Evolutionary conservation across 768 basidiomycete species (phyloP).

Genomic region (Serendipita sp.): DNA sequence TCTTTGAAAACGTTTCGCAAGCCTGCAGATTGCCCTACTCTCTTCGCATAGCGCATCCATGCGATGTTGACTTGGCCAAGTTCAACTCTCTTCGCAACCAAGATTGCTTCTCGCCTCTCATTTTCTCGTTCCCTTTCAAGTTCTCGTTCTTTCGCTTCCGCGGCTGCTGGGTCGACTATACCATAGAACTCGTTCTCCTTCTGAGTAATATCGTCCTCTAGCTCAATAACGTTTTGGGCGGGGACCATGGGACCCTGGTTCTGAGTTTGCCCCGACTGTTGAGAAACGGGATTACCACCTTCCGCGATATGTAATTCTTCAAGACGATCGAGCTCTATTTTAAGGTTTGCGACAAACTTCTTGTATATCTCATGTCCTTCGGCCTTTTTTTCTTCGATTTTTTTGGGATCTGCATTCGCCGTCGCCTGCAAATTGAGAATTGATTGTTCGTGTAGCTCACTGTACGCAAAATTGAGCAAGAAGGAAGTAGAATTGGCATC

Average conservation of each 20-base stretch:
- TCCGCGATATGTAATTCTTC: constrained; percentile 26
- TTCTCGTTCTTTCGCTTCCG: constrained; percentile 12
- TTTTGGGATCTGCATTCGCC: background rate
- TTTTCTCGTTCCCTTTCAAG: constrained; percentile 10
- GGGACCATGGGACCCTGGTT: constrained; percentile 18
- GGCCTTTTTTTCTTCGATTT: constrained; percentile 28
- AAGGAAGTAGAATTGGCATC: constrained; percentile 80
- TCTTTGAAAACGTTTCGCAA: constrained; percentile 22
- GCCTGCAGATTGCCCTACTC: constrained; percentile 70
- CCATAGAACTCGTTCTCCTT: constrained; percentile 4
- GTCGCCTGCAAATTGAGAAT: constrained; percentile 13
- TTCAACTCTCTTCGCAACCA: constrained; percentile 41
- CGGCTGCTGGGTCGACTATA: constrained; percentile 1
- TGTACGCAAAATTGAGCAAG: constrained; percentile 78
- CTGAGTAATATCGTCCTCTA: background rate
- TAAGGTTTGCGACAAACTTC: constrained; percentile 50
- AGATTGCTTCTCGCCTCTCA: constrained; percentile 23
- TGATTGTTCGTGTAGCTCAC: constrained; percentile 51
- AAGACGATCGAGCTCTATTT: constrained; percentile 42
- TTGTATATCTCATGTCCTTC: constrained; percentile 61
- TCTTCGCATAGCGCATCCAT: constrained; percentile 83
- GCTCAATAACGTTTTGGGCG: background rate
- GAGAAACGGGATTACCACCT: constrained; percentile 10
- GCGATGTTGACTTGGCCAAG: constrained; percentile 57
- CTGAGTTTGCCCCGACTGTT: constrained; percentile 13